Base-by-base conservation (phyloP, 108 stramenopile species). In the Skeletonema tropicum region DNA sequence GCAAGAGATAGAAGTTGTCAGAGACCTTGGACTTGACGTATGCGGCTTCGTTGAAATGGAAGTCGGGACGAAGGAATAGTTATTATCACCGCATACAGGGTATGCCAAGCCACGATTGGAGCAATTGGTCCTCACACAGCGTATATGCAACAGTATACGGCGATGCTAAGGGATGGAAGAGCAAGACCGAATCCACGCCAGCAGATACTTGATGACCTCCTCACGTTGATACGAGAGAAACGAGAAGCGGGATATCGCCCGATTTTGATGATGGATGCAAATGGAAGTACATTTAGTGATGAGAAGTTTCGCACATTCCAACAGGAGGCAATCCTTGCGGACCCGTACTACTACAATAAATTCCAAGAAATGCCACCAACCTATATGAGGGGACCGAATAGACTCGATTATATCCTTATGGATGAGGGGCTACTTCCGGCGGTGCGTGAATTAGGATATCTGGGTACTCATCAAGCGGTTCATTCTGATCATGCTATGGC, bases 11-110 rank as follows among this genome's bases (percentile, higher is more conserved):
- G 5, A 6, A 3, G 48, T 48, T 5, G 17, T 48, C 4, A 5
- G 3, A 0, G 48, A 48, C 1, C 48, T 48, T 11, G 48, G 48
- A 0, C 5, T 48, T 1, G 17, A 48, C n/a, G 6, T 48, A 3
- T 19, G 17, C 15, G 48, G 48, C 5, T 19, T 19, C 1, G 48
- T n/a, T 0, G 48, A 48, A 6, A 19, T 2, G 70, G 70, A 7
- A 6, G 23, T 19, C n/a, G 70, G n/a, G 70, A 70, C 36, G 70
- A 70, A 45, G 70, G 70, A 11, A 41, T 70, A 3, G 13, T 70
- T 0, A 26, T 70, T 0, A 60, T 70, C 0, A 36, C 57, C 1
- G 70, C 55, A 9, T 70, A 70, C 26, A n/a, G 70, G 15, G 49
- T 55, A 0, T 35, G 49, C 2, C 70, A 70, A 25, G 6, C 39